A percentile compares a stretch with the other conserved stretches of the same genome.
Evolutionary conservation across 176 grass and related monocot genomes (phyloP).

Genomic region (Chrysopogon serrulatus): DNA sequence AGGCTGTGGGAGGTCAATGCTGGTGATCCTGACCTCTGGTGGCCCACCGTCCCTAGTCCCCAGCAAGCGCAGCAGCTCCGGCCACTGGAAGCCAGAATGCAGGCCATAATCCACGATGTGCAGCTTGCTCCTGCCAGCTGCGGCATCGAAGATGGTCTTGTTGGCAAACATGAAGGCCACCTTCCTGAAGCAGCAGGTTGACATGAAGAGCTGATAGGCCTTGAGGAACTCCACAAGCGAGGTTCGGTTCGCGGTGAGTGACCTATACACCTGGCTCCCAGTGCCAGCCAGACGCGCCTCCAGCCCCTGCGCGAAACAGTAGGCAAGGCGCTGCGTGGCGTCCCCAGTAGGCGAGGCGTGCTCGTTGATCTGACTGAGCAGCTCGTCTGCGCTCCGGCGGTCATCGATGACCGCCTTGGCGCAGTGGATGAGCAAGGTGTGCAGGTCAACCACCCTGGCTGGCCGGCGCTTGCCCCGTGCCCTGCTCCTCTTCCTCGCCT

Average conservation of each 20-base stretch:
- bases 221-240: constrained; percentile 31
- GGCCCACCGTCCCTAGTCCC: not conserved
- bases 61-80: not conserved
- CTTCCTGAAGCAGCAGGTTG: constrained; percentile 34
- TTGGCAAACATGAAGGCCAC: constrained; percentile 20
- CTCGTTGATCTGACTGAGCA: constrained; percentile 48
- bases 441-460: constrained; percentile 42
- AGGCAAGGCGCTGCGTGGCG: constrained; percentile 41
- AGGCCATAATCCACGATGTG: constrained; percentile 52
- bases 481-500: not conserved
- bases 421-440: constrained; percentile 52
- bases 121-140: constrained; percentile 12
- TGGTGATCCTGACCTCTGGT: not conserved
- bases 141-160: constrained; percentile 23
- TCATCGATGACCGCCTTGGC: constrained; percentile 53
- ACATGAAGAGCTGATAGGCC: constrained; percentile 39
- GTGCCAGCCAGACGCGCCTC: constrained; percentile 55
- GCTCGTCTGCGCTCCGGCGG: constrained; percentile 22
- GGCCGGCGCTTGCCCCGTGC: not conserved
- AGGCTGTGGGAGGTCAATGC: not conserved
- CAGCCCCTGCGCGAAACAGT: constrained; percentile 53
- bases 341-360: constrained; percentile 42
- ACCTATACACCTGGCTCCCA: constrained; percentile 42
- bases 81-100: not conserved
- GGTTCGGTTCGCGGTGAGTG: constrained; percentile 6